Base-by-base conservation (phyloP, 2,329 filamentous ascomycete genomes). In the Ophiostoma fasciatum region DNA sequence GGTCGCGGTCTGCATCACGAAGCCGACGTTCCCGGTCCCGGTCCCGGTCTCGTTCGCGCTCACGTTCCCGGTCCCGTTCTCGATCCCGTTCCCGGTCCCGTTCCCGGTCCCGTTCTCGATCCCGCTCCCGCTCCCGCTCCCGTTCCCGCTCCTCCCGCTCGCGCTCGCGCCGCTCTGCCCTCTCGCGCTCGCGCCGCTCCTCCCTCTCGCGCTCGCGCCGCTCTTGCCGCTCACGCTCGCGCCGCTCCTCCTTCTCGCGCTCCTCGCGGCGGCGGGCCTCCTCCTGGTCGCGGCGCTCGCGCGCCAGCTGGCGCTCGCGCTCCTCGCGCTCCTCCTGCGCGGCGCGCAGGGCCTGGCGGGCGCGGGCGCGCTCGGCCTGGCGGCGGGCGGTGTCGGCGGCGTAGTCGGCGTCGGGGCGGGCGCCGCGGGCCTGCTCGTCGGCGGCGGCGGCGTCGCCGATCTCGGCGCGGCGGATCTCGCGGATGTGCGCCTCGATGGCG, bases 321-420 rank as follows among this genome's bases (percentile, higher is more conserved):
- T 71, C 74, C 37, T 77, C 66, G n/a, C n/a, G n/a, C n/a, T n/a
- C n/a, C n/a, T n/a, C n/a, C n/a, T n/a, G n/a, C 23, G 72, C 68
- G 30, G 63, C 63, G 35, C 68, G 62, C 14, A 76, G 58, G 45
- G 77, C 71, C 31, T 75, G 68, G 37, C 74, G 65, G 9, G 74
- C 61, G 23, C 65, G 66, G 42, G 77, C 72, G 10, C 80, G 70
- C 37, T 75, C 70, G 8, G 65, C 62, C 23, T 69, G 62, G 33
- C 74, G 71, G 7, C 60, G 62, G 9, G 71, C 66, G 2, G 76
- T 77, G 40, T 83, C 79, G 31, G 66, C 66, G 2, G 71, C 74
- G 52, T 85, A 88, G 33, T 79, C 74, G 37, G 77, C 71, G 46
- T 88, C 81, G 1, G 74, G 80, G 54, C 82, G 85, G 32, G 70